phyloP scores from a whole-genome alignment of 345 rosid species.

The Populus tremula region DNA sequence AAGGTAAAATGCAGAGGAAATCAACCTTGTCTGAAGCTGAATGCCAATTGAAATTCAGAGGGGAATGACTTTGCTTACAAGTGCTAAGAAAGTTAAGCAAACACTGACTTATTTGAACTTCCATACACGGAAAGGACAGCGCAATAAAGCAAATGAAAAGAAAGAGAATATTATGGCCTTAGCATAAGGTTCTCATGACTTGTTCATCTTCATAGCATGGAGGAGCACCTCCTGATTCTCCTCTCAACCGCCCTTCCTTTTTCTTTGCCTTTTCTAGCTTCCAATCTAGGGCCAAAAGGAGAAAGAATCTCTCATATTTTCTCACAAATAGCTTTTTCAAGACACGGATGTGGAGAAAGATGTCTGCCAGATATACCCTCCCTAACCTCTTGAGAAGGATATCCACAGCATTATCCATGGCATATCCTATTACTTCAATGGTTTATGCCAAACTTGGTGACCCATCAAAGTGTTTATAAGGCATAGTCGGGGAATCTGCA shows the following conservation, averaged over 20 bases:
- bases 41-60: not conserved
- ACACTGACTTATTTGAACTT: not conserved
- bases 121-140: not conserved
- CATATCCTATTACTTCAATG: conserved; percentile 19
- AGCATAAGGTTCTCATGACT: not conserved
- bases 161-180: not conserved
- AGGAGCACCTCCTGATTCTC: not conserved
- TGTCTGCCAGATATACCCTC: not conserved
- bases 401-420: conserved; percentile 12
- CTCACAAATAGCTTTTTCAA: not conserved
- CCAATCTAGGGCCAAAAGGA: conserved; percentile 1
- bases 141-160: no score
- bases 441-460: conserved; percentile 15
- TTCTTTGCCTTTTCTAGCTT: not conserved
- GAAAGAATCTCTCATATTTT: not conserved
- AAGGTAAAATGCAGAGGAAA: no score
- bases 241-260: not conserved
- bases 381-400: not conserved
- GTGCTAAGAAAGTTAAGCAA: no score
- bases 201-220: not conserved
- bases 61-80: not conserved
- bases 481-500: not conserved
- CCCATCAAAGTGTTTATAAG: conserved; percentile 8
- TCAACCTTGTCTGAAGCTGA: not conserved
- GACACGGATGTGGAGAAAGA: not conserved